Conservation (phyloP, 148 eudicot genomes). For the Cornus kousa region DNA sequence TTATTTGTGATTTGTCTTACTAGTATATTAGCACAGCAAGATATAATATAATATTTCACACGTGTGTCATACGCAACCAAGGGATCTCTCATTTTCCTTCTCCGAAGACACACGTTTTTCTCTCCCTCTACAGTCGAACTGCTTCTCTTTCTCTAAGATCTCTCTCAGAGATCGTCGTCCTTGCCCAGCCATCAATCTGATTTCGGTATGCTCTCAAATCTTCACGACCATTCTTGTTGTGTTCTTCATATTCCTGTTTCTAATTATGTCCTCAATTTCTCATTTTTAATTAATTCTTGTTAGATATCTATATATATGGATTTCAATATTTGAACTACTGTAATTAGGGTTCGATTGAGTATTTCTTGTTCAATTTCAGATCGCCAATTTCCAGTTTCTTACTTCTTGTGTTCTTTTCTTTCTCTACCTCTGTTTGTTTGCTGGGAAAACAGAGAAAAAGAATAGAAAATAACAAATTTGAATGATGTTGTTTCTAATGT, state of each 20-base stretch:
- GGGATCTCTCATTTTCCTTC: neutral
- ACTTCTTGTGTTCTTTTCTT: neutral
- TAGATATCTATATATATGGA: too few species aligned
- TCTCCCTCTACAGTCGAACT: neutral
- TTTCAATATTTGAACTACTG: too few species aligned
- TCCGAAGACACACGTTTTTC: neutral
- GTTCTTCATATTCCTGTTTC: neutral
- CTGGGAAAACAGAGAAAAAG: neutral
- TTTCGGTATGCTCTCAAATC: neutral
- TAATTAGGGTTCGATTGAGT: too few species aligned
- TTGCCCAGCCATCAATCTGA: neutral
- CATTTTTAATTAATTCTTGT: too few species aligned
- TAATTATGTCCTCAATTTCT: neutral
- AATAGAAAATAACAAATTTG: neutral
- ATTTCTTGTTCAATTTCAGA: neutral
- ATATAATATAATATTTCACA: neutral
- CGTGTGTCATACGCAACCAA: neutral
- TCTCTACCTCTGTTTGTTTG: neutral
- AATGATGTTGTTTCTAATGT: neutral
- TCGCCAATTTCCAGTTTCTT: neutral
- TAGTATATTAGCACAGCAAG: too few species aligned
- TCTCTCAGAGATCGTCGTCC: neutral
- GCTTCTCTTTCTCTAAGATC: neutral
- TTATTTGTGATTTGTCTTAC: too few species aligned
- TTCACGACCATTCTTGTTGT: neutral